Evolutionary conservation across 2,329 filamentous ascomycete genomes (phyloP).

Genomic region (Trichoderma arundinaceum): DNA sequence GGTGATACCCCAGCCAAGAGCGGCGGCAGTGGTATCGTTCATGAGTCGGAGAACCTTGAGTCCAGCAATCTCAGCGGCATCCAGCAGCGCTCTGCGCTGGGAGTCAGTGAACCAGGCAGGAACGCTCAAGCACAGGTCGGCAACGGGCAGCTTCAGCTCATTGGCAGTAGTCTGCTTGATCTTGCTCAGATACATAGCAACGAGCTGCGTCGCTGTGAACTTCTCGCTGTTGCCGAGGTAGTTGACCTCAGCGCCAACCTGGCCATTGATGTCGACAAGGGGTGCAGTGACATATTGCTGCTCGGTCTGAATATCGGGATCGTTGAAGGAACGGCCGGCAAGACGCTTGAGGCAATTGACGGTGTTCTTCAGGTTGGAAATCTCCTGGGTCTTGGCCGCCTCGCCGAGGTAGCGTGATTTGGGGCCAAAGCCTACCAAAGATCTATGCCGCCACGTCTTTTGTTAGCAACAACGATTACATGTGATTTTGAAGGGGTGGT

Average conservation of each 20-base stretch:
- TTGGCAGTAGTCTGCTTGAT: conserved; percentile 84
- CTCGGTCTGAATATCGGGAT: conserved; percentile 93
- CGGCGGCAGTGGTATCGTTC: conserved; percentile 97
- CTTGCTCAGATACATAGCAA: conserved; percentile 95
- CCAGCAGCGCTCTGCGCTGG: conserved; percentile 86
- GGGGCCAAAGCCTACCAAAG: conserved; percentile 92
- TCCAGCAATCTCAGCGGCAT: conserved; percentile 91
- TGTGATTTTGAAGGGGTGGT: conserved; percentile 15
- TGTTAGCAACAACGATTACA: conserved; percentile 33
- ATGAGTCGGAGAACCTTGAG: conserved; percentile 92
- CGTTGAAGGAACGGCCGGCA: conserved; percentile 81
- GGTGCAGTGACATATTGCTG: conserved; percentile 86
- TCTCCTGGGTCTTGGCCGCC: conserved; percentile 96
- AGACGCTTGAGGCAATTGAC: conserved; percentile 91
- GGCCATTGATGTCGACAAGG: conserved; percentile 88
- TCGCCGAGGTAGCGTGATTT: conserved; percentile 95
- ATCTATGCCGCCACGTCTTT: conserved; percentile 56
- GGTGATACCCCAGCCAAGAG: conserved; percentile 96
- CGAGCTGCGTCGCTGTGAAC: conserved; percentile 92
- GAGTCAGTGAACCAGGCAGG: conserved; percentile 97
- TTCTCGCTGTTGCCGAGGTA: conserved; percentile 95
- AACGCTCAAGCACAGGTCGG: conserved; percentile 91
- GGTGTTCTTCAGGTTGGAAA: conserved; percentile 99
- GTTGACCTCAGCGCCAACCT: conserved; percentile 90
- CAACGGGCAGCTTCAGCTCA: conserved; percentile 89